Percentiles rank a stretch among this genome's conserved stretches.
Evolutionary conservation across 306 rosid species (phyloP).

Genomic region (Vicia villosa): DNA sequence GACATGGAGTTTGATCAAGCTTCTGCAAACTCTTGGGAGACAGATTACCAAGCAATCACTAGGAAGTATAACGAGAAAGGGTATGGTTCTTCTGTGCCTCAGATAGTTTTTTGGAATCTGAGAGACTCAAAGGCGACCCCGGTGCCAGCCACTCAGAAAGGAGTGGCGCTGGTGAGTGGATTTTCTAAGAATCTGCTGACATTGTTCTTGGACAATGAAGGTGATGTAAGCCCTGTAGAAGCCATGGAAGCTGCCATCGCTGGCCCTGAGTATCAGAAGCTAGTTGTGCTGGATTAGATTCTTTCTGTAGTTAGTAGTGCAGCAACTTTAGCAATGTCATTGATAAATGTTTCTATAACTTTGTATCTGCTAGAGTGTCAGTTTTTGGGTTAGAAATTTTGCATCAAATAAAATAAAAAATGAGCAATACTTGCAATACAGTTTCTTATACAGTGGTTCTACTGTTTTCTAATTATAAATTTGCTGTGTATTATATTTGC

Average conservation of each 20-base stretch:
- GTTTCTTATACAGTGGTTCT: no score
- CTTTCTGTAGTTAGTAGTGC: not conserved
- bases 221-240: constrained; percentile 41
- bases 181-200: constrained; percentile 73
- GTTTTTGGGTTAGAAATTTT: not conserved
- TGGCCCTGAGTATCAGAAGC: constrained; percentile 51
- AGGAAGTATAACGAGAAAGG: constrained; percentile 58
- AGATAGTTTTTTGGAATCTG: constrained; percentile 74
- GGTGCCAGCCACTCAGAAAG: constrained; percentile 50
- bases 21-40: constrained; percentile 54
- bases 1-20: constrained; percentile 78
- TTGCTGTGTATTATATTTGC: no score
- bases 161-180: constrained; percentile 74
- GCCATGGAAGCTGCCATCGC: constrained; percentile 54
- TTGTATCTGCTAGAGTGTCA: not conserved
- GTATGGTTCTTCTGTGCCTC: constrained; percentile 55
- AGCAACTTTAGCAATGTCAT: not conserved
- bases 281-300: constrained; percentile 45
- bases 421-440: no score
- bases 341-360: not conserved
- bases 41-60: constrained; percentile 60
- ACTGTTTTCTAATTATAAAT: no score
- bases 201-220: constrained; percentile 54
- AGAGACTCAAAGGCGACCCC: constrained; percentile 60
- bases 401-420: no score